These are phyloP conservation scores for Thinopyrum elongatum DNA, from an alignment of 176 grass and related monocot species.

Conservation along the genomic window DNA sequence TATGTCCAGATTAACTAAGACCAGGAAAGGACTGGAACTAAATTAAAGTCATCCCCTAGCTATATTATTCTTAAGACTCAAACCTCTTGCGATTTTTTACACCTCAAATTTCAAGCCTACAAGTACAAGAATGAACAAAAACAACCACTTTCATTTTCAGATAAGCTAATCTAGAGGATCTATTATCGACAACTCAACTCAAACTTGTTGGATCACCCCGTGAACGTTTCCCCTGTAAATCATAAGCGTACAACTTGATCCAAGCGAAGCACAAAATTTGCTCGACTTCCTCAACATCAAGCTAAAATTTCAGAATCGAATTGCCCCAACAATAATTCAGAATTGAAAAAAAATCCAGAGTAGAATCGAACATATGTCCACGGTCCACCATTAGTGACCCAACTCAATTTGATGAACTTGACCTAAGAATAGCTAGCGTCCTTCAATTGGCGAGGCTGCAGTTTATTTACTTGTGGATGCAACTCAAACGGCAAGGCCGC, in stretches of 20 bases:
- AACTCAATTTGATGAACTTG: not conserved
- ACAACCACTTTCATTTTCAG: not conserved
- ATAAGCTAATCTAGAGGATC: not conserved
- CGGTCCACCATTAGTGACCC: not conserved
- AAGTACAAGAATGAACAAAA: not conserved
- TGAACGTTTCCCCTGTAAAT: not conserved
- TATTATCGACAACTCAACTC: not conserved
- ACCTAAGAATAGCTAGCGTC: not conserved
- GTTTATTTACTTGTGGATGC: not conserved
- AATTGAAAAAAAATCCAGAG: not conserved
- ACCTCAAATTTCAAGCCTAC: not conserved
- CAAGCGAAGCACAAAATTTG: not conserved
- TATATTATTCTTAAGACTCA: not conserved
- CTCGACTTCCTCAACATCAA: not conserved
- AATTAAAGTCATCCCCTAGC: not conserved
- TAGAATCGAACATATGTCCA: not conserved
- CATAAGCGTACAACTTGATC: not conserved
- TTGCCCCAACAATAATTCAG: not conserved
- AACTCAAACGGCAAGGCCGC: not conserved
- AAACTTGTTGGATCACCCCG: not conserved
- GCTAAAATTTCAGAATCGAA: not conserved
- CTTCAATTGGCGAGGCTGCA: not conserved
- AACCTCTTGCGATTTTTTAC: not conserved
- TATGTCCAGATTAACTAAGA: not conserved
- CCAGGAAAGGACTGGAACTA: not conserved